Conservation (phyloP, 176 grass and related monocot genomes). For the Chrysopogon serrulatus region DNA sequence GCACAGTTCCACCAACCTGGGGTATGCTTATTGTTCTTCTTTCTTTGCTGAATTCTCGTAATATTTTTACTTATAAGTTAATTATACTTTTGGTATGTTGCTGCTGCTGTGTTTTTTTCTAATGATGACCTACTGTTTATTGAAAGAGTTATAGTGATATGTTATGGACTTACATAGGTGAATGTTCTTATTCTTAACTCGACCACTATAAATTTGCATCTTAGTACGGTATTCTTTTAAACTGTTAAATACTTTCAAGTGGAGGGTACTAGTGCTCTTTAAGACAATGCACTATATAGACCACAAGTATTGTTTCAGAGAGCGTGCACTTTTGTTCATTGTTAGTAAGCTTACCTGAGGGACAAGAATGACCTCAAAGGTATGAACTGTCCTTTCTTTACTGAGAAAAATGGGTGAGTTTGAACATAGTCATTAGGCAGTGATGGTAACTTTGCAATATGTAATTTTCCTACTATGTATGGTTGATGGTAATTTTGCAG, state of each 20-base stretch:
- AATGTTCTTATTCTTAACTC: neutral
- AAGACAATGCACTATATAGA: neutral
- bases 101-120: neutral
- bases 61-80: neutral
- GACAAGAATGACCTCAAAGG: neutral
- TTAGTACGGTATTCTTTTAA: neutral
- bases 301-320: neutral
- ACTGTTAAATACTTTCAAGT: neutral
- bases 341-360: neutral
- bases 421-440: neutral
- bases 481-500: neutral
- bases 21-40: conserved; percentile 55
- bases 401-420: neutral
- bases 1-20: conserved; percentile 83
- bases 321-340: neutral
- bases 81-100: neutral
- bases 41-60: conserved; percentile 25
- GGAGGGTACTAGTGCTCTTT: neutral
- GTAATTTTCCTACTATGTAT: neutral
- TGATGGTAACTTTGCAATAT: neutral
- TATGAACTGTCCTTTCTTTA: neutral
- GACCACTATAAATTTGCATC: neutral
- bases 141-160: conserved; percentile 11
- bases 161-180: neutral
- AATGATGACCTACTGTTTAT: neutral